Percentiles rank a stretch among this genome's conserved stretches.
phyloP scores from a whole-genome alignment of 176 grass and related monocot genomes.

The Raddia distichophylla region DNA sequence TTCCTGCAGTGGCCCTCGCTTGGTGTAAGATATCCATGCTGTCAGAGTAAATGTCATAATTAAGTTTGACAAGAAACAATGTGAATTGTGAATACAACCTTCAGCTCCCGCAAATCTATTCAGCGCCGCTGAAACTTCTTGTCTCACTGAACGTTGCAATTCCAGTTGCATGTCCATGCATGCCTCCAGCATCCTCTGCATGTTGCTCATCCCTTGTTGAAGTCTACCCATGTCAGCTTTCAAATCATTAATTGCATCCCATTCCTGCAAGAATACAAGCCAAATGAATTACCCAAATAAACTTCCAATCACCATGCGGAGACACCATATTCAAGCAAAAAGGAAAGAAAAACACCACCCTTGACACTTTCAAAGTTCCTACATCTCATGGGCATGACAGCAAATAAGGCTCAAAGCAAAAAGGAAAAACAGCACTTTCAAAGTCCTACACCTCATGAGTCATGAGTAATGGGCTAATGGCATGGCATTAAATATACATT shows the following conservation, averaged over 20 bases:
- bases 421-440: not conserved
- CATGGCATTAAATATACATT: not conserved
- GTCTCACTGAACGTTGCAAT: constrained; percentile 86
- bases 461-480: not conserved
- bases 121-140: constrained; percentile 97
- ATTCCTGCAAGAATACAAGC: constrained; percentile 69
- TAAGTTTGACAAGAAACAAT: constrained; percentile 8
- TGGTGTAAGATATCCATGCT: not conserved
- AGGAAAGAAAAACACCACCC: not conserved
- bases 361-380: not conserved
- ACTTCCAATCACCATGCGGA: not conserved
- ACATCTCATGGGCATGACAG: constrained; percentile 15
- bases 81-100: constrained; percentile 45
- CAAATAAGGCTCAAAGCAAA: not conserved
- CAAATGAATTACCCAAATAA: constrained; percentile 12
- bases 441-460: not conserved
- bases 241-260: constrained; percentile 89
- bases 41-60: not conserved
- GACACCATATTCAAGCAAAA: constrained; percentile 22
- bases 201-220: constrained; percentile 91
- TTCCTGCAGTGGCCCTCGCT: not conserved
- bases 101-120: constrained; percentile 64
- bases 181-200: constrained; percentile 91
- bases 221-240: constrained; percentile 83
- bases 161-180: constrained; percentile 99